Evolutionary conservation across 2,329 filamentous ascomycete species (phyloP).

Genomic region (Penicillium paneum): DNA sequence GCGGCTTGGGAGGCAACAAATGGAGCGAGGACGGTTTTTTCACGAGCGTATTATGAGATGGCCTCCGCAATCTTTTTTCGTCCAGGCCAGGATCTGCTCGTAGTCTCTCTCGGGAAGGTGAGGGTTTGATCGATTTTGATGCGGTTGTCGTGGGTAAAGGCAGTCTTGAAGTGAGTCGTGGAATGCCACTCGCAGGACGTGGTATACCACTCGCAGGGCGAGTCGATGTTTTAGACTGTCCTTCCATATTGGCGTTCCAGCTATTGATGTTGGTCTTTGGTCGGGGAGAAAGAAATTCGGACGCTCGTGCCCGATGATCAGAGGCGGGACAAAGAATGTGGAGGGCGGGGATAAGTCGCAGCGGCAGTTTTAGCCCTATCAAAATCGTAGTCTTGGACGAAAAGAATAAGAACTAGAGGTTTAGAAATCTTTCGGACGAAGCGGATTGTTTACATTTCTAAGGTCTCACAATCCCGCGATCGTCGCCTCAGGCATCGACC

Average conservation of each 20-base stretch:
- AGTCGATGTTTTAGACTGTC: slow-evolving; percentile 27
- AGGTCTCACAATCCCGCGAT: slow-evolving; percentile 11
- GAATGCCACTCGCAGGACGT: slow-evolving; percentile 43
- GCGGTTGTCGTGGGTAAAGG: slow-evolving; percentile 48
- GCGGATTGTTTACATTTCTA: slow-evolving; percentile 10
- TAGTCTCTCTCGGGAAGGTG: slow-evolving; percentile 49
- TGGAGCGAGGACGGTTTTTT: slow-evolving; percentile 33
- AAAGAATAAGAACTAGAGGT: not conserved
- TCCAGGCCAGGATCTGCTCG: slow-evolving; percentile 41
- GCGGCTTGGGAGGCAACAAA: slow-evolving; percentile 25
- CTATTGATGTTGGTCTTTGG: slow-evolving; percentile 3
- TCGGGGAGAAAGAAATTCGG: slow-evolving; percentile 8
- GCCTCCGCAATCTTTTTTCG: slow-evolving; percentile 36
- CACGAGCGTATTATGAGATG: slow-evolving; percentile 39
- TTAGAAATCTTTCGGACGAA: not conserved
- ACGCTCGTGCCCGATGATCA: slow-evolving; percentile 3
- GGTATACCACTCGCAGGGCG: slow-evolving; percentile 45
- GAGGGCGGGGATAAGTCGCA: not conserved
- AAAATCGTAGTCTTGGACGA: not conserved
- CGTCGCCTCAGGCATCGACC: slow-evolving; percentile 3
- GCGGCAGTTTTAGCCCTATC: not conserved
- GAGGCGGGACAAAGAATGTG: slow-evolving; percentile 5
- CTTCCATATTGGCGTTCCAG: slow-evolving; percentile 31
- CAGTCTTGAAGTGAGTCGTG: slow-evolving; percentile 52
- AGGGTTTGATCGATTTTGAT: slow-evolving; percentile 44